Conservation (phyloP, 2,329 filamentous ascomycete species). For the Alternaria brassicicola region DNA sequence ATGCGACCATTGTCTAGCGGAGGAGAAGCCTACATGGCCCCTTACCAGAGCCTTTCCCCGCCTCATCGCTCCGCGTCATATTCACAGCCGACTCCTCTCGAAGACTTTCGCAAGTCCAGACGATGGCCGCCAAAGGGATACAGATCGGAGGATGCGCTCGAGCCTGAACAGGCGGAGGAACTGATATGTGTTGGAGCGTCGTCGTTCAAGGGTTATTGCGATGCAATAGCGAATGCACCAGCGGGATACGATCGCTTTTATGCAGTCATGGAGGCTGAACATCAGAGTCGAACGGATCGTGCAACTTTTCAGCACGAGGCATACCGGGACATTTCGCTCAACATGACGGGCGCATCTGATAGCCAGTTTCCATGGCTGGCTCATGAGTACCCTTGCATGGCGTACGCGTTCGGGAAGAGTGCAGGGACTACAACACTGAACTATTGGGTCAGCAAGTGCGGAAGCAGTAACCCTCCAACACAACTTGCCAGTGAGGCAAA, state of each 20-base stretch:
- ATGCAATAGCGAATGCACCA: slow-evolving; percentile 46
- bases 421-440: slow-evolving; percentile 76
- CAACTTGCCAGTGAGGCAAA: slow-evolving; percentile 64
- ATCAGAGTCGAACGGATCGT: slow-evolving; percentile 48
- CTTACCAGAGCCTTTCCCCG: slow-evolving; percentile 32
- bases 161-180: slow-evolving; percentile 44
- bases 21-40: slow-evolving; percentile 35
- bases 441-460: slow-evolving; percentile 68
- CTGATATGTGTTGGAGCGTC: slow-evolving; percentile 48
- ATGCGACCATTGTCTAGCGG: slow-evolving; percentile 43
- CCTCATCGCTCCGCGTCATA: slow-evolving; percentile 44
- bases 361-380: slow-evolving; percentile 67
- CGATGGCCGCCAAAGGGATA: slow-evolving; percentile 51
- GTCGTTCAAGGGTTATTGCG: slow-evolving; percentile 50
- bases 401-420: slow-evolving; percentile 68
- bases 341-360: slow-evolving; percentile 44
- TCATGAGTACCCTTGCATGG: slow-evolving; percentile 74
- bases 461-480: slow-evolving; percentile 61
- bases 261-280: slow-evolving; percentile 49
- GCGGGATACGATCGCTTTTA: slow-evolving; percentile 49
- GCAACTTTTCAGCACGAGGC: slow-evolving; percentile 44
- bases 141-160: slow-evolving; percentile 40
- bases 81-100: slow-evolving; percentile 46
- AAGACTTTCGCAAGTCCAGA: slow-evolving; percentile 45
- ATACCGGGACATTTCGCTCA: slow-evolving; percentile 48